phyloP scores from a whole-genome alignment of 192 early-diverging fungal species.

The Geosiphon pyriformis region DNA sequence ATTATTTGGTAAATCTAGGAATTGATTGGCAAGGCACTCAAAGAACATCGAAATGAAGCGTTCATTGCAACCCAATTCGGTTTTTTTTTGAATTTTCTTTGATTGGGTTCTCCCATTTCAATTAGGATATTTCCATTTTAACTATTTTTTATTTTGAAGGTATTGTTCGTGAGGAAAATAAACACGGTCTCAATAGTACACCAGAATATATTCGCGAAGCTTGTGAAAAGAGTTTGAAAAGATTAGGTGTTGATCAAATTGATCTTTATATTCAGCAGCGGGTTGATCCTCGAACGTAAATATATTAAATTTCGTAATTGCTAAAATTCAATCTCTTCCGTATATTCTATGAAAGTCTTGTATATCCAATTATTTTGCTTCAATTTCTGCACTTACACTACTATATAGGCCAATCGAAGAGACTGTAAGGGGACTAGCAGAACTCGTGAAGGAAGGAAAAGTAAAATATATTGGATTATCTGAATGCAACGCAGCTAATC shows the following conservation, averaged over 20 bases:
- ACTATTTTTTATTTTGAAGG: background rate
- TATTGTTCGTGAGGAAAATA: background rate
- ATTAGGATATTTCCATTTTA: background rate
- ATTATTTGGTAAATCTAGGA: constrained; percentile 9
- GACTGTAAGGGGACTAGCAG: constrained; percentile 33
- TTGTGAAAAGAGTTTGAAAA: constrained; percentile 25
- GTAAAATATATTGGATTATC: constrained; percentile 44
- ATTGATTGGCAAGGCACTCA: constrained; percentile 43
- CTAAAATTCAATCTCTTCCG: background rate
- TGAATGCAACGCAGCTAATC: constrained; percentile 52
- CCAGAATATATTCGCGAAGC: constrained; percentile 48
- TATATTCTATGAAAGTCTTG: background rate
- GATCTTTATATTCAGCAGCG: constrained; percentile 39
- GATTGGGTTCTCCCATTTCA: background rate
- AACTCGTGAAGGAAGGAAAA: constrained; percentile 38
- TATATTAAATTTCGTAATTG: background rate
- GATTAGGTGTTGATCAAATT: constrained; percentile 30
- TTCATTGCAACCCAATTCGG: constrained; percentile 65
- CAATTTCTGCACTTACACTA: background rate
- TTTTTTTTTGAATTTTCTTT: background rate
- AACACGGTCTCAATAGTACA: constrained; percentile 26
- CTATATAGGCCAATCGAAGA: constrained; percentile 31
- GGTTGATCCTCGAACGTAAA: constrained; percentile 30
- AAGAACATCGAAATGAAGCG: constrained; percentile 43
- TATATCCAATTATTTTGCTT: background rate